Conservation (phyloP, 2,329 filamentous ascomycete species). For the Trichoderma breve region DNA sequence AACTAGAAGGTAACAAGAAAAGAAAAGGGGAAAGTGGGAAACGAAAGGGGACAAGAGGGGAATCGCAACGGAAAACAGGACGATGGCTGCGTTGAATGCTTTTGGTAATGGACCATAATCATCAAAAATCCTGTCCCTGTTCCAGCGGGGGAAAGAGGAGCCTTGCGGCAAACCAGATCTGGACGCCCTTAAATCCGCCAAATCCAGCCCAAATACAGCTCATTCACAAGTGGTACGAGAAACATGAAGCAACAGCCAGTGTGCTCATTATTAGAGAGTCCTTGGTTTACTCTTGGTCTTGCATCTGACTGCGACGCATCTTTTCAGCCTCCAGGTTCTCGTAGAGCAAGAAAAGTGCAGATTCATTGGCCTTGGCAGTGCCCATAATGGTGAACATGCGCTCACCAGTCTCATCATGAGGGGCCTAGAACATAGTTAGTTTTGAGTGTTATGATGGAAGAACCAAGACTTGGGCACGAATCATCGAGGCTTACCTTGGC, state of each 20-base stretch:
- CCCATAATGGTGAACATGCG: conserved; percentile 99
- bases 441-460: not conserved
- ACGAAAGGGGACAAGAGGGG: conserved; percentile 27
- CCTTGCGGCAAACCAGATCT: conserved; percentile 65
- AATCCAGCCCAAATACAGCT: conserved; percentile 48
- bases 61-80: conserved; percentile 25
- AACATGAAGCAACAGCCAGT: conserved; percentile 32
- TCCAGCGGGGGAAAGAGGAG: conserved; percentile 49
- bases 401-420: conserved; percentile 96
- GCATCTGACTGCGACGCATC: conserved; percentile 87
- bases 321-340: conserved; percentile 99
- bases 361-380: conserved; percentile 89
- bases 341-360: conserved; percentile 91
- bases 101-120: conserved; percentile 34
- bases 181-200: conserved; percentile 45
- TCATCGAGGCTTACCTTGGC: conserved; percentile 63
- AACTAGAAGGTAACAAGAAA: conserved; percentile 22
- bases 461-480: not conserved
- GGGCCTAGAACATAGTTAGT: conserved; percentile 51
- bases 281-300: conserved; percentile 48
- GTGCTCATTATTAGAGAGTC: conserved; percentile 12
- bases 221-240: conserved; percentile 31
- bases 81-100: conserved; percentile 26
- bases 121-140: conserved; percentile 46
- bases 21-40: conserved; percentile 19